Conservation (phyloP, 768 basidiomycete species). For the Xerocomellus chrysenteron region DNA sequence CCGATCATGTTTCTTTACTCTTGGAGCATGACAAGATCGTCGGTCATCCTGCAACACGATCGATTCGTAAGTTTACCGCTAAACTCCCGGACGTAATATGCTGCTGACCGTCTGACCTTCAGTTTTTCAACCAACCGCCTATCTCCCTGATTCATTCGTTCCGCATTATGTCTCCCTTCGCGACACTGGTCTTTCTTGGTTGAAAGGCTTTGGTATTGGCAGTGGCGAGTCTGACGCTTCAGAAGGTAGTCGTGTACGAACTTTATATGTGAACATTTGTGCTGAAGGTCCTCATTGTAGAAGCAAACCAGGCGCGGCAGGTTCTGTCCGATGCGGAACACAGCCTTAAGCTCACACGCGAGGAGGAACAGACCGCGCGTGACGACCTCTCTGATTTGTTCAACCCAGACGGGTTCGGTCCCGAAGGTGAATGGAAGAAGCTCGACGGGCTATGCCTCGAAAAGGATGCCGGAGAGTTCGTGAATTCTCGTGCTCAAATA, state of each 20-base stretch:
- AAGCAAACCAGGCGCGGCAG: conserved; percentile 61
- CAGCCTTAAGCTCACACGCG: conserved; percentile 49
- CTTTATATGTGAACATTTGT: not conserved
- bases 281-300: conserved; percentile 29
- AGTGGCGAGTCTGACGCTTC: conserved; percentile 37
- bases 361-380: conserved; percentile 53
- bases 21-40: conserved; percentile 75
- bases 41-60: conserved; percentile 44
- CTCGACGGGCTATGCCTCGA: conserved; percentile 78
- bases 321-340: conserved; percentile 63
- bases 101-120: not conserved
- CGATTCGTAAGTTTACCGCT: conserved; percentile 51
- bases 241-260: conserved; percentile 34
- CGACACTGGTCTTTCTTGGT: conserved; percentile 56
- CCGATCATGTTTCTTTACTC: conserved; percentile 74
- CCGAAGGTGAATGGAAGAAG: conserved; percentile 94
- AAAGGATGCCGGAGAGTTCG: conserved; percentile 88
- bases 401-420: conserved; percentile 63
- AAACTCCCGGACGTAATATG: not conserved
- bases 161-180: conserved; percentile 72
- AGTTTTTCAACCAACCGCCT: conserved; percentile 82
- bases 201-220: conserved; percentile 64
- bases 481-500: conserved; percentile 20
- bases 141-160: conserved; percentile 79
- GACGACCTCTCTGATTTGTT: conserved; percentile 67